phyloP scores from a whole-genome alignment of 306 rosid genomes.

The Castanopsis chinensis region DNA sequence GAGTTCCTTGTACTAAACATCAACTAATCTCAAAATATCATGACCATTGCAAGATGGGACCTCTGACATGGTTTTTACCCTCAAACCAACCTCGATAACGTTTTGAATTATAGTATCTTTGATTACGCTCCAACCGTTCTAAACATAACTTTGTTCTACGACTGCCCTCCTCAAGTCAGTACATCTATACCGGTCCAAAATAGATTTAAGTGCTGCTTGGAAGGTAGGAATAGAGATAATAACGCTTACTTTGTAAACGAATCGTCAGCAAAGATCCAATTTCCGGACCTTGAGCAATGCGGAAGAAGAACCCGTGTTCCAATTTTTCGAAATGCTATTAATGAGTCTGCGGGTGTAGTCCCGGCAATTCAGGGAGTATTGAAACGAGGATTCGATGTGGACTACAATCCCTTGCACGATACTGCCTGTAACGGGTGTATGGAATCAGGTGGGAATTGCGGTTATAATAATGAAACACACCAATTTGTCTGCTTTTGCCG shows the following conservation, averaged over 20 bases:
- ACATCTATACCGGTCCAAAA: accelerated
- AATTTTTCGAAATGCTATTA: no score
- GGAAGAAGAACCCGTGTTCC: no score
- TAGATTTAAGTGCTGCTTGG: not conserved
- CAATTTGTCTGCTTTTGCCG: not conserved
- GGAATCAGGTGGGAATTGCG: not conserved
- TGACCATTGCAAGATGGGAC: constrained; percentile 35
- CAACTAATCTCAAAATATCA: not conserved
- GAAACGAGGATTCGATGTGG: no score
- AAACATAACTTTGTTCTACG: constrained; percentile 23
- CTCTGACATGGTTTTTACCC: constrained; percentile 9
- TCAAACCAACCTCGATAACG: not conserved
- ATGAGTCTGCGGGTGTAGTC: no score
- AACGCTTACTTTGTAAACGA: not conserved
- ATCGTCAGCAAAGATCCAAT: no score
- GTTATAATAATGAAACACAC: not conserved
- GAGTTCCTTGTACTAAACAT: constrained; percentile 25
- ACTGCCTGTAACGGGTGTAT: no score
- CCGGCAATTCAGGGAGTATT: no score
- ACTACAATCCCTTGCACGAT: no score
- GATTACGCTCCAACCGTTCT: constrained; percentile 14
- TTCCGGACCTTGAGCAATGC: accelerated
- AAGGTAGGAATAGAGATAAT: accelerated
- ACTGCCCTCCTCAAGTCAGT: not conserved
- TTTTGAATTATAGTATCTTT: constrained; percentile 20